Base-by-base conservation (phyloP, 345 rosid genomes). In the Melaleuca quinquenervia region DNA sequence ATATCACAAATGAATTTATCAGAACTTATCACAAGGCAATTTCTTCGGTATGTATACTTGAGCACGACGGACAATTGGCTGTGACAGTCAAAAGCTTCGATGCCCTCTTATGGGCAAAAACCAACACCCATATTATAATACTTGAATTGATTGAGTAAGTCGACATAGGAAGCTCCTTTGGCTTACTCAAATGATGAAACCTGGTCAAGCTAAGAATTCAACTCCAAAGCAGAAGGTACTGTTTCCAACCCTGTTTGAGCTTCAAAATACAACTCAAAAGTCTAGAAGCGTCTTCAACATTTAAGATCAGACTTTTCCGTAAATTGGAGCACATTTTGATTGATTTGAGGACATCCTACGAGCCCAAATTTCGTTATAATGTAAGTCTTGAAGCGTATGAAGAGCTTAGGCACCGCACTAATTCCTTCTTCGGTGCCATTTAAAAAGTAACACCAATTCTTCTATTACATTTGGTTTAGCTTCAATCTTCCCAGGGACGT, bases 11-110 rank as follows among this genome's bases (percentile, higher is more conserved):
- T 0, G 8, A 58, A 58, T 26, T 26, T 58, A 26, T 41, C 32
- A 11, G 12, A 58, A n/a, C 16, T 58, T 58, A 58, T 29, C 4
- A 58, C 64, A 12, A 58, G 32, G 32, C 8, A 58, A 14, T 58
- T 58, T 6, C 64, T 26, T 58, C 15, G 5, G 13, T 58, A 56
- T 56, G 15, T 26, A 56, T 55, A 24, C 10, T 13, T 1, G 3
- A 1, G 5, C 24, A 55, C 13, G 0, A 3, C 24, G n/a, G 1
- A 55, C n/a, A 3, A 55, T 55, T 0, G 1, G 24, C 24, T 55
- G 24, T 55, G 24, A 55, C 27, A 3, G 24, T 55, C 0, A 11
- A 24, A 55, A 55, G 62, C 27, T 55, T 27, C 24, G 9, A 24
- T 10, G 11, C 62, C 24, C n/a, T 55, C 6, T 24, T 5, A 24